These are phyloP conservation scores for Ottelia alismoides DNA, from an alignment of 106 monocot genomes.

Conservation along the genomic window DNA sequence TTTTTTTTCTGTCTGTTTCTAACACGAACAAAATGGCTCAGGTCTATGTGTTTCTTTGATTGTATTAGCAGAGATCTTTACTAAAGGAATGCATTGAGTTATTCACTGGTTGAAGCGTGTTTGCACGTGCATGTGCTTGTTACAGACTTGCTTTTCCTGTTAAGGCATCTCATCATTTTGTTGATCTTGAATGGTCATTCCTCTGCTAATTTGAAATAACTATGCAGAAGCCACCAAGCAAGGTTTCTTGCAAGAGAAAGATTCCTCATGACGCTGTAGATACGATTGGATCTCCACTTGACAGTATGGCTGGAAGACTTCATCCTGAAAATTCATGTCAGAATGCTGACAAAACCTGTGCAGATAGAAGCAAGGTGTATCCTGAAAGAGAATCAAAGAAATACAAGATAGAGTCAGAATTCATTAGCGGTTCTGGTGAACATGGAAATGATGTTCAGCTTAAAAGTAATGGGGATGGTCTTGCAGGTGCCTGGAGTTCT, in stretches of 20 bases:
- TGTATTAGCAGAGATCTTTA: neutral
- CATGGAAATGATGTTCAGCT: slow-evolving; percentile 1
- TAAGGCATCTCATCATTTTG: neutral
- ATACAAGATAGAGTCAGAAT: slow-evolving; percentile 23
- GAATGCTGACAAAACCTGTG: neutral
- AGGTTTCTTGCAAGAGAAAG: neutral
- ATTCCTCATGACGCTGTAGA: neutral
- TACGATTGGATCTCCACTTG: neutral
- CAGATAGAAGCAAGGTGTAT: neutral
- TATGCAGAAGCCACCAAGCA: neutral
- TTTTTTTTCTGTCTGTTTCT: too few relatives aligned
- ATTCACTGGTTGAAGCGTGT: neutral
- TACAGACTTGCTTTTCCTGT: neutral
- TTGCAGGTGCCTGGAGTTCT: neutral
- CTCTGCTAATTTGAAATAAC: neutral
- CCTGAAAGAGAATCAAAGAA: slow-evolving; percentile 30
- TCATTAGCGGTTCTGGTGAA: too few relatives aligned
- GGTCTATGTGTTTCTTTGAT: too few relatives aligned
- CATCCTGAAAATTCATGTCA: neutral
- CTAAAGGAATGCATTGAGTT: neutral
- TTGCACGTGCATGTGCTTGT: too few relatives aligned
- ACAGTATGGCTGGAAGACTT: neutral
- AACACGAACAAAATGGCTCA: too few relatives aligned
- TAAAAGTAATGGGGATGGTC: neutral
- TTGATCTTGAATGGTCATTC: too few relatives aligned